Percentiles rank a stretch among this genome's conserved stretches.
Conservation (phyloP, 164 flowering plant genomes). For the Akebia trifoliata region DNA sequence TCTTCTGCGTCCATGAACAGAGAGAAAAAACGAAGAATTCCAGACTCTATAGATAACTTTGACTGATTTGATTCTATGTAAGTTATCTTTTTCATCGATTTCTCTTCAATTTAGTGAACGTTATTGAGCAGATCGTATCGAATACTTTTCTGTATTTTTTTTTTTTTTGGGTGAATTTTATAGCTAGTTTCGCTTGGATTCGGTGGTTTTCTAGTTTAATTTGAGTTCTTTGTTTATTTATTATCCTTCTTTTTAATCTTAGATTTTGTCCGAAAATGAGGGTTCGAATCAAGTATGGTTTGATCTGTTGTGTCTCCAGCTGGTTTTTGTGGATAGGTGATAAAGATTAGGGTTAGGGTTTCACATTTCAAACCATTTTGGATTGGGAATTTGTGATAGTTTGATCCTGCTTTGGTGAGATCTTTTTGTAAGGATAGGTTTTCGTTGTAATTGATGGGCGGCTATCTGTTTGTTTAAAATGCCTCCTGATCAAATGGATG, state of each 20-base stretch:
- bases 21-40: neutral
- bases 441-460: too few relatives aligned
- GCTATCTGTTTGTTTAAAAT: too few relatives aligned
- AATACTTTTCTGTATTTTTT: too few relatives aligned
- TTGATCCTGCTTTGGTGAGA: neutral
- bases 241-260: neutral
- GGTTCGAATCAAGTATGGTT: neutral
- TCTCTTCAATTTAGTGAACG: too few relatives aligned
- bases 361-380: neutral
- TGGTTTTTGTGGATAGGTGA: neutral
- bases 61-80: neutral
- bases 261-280: neutral
- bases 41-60: neutral
- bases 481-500: too few relatives aligned
- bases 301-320: conserved; percentile 5
- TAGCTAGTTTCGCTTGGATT: too few relatives aligned
- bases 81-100: conserved; percentile 1
- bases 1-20: conserved; percentile 5
- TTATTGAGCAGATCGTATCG: too few relatives aligned
- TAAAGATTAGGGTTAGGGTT: conserved; percentile 13
- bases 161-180: too few relatives aligned
- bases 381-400: neutral
- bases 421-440: too few relatives aligned
- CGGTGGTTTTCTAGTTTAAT: too few relatives aligned
- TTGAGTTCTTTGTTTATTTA: neutral